Conservation (phyloP, 306 rosid genomes). For the Alnus rubra region DNA sequence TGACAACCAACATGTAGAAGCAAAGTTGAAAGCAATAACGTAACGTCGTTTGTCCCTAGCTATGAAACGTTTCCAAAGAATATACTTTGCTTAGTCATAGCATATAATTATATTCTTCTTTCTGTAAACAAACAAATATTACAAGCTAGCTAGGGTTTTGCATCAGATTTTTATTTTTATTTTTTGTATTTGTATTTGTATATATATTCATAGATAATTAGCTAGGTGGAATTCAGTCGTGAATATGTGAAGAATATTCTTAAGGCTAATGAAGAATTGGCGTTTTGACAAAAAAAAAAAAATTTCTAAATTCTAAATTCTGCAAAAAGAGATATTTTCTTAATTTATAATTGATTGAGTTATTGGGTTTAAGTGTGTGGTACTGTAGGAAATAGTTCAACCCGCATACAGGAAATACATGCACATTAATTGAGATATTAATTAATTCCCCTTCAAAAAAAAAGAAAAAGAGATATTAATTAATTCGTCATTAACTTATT, state of each 20-base stretch:
- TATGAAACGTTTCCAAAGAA: not conserved
- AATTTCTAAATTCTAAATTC: no score
- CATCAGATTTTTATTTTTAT: not conserved
- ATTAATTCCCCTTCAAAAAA: no score
- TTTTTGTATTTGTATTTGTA: not conserved
- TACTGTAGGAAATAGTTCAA: no score
- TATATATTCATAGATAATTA: not conserved
- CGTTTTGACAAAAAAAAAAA: no score
- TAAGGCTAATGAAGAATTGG: not conserved
- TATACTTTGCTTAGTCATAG: not conserved
- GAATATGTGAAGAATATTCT: slow-evolving; percentile 17
- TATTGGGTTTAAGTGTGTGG: no score
- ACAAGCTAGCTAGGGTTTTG: not conserved
- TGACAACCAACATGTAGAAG: not conserved
- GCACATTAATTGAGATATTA: no score
- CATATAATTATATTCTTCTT: not conserved
- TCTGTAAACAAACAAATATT: not conserved
- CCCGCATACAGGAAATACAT: no score
- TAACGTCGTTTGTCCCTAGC: not conserved
- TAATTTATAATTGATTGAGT: no score
- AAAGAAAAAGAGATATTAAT: no score
- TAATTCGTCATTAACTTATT: no score
- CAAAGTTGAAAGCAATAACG: not conserved
- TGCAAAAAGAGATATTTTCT: no score
- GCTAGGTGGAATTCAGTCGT: not conserved